Evolutionary conservation across 192 early-diverging fungal genomes (phyloP).

Genomic region (Coemansia sp.): DNA sequence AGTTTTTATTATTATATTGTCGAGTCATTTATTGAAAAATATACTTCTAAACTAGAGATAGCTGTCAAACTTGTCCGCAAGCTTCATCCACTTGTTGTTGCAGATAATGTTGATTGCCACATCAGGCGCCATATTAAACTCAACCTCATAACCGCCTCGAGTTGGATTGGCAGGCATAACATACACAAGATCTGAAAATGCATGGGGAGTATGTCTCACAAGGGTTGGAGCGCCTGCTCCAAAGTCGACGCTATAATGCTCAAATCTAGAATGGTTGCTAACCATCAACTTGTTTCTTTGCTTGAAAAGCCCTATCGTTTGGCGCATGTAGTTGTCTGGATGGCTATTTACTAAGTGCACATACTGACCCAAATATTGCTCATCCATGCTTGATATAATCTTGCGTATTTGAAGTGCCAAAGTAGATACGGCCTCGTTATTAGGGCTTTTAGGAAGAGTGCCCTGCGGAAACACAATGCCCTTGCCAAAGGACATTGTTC

Average conservation of each 20-base stretch:
- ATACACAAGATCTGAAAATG: neutral
- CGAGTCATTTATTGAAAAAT: neutral
- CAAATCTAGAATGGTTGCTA: constrained; percentile 31
- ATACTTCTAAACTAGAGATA: neutral
- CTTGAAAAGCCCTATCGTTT: neutral
- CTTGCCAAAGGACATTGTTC: neutral
- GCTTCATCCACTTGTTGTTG: neutral
- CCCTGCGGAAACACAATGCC: neutral
- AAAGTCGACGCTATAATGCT: constrained; percentile 27
- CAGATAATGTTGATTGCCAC: neutral
- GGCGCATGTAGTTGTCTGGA: neutral
- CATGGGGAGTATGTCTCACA: neutral
- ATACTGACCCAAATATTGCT: neutral
- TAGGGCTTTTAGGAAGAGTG: neutral
- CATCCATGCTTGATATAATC: neutral
- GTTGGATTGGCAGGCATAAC: constrained; percentile 1
- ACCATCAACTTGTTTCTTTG: constrained; percentile 2
- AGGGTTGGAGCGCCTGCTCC: constrained; percentile 12
- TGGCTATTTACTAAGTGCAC: neutral
- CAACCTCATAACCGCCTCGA: constrained; percentile 1
- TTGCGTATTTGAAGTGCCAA: neutral
- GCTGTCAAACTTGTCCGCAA: neutral
- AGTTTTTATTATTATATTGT: too few species aligned
- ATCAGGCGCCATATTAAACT: neutral
- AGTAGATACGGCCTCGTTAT: neutral